A percentile compares a stretch with the other conserved stretches of the same genome.
phyloP scores from a whole-genome alignment of 2,329 filamentous ascomycete genomes.

The Teratosphaeria zuluensis region DNA sequence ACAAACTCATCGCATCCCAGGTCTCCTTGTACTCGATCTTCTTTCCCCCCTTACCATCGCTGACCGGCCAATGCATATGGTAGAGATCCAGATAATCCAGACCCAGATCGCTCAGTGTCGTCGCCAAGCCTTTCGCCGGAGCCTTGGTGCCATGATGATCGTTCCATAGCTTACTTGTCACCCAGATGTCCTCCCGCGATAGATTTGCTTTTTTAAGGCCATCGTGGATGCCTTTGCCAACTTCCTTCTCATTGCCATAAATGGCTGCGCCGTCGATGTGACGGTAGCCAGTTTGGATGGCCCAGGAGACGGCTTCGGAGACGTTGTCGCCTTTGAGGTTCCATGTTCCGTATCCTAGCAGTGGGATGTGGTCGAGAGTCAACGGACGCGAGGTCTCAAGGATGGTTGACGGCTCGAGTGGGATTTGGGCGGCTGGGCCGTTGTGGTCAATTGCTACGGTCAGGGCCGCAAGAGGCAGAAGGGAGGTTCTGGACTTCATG shows the following conservation, averaged over 20 bases:
- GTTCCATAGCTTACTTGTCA: conserved; percentile 32
- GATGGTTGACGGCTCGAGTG: conserved; percentile 10
- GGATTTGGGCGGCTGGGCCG: conserved; percentile 12
- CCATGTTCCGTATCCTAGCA: conserved; percentile 31
- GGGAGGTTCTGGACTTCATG: conserved; percentile 8
- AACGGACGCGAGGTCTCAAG: conserved; percentile 8
- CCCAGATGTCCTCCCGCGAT: conserved; percentile 28
- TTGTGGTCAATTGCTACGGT: conserved; percentile 5
- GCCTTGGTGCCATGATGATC: conserved; percentile 23
- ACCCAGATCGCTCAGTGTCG: conserved; percentile 30
- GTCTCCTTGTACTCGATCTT: conserved; percentile 32
- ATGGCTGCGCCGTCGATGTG: conserved; percentile 43
- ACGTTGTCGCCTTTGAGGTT: conserved; percentile 27
- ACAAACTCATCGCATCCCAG: conserved; percentile 59
- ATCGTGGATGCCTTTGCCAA: conserved; percentile 33
- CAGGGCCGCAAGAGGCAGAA: conserved; percentile 18
- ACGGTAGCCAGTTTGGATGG: conserved; percentile 42
- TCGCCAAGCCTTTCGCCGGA: conserved; percentile 25
- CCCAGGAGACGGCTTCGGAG: conserved; percentile 27
- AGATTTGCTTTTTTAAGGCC: conserved; percentile 25
- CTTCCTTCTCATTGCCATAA: conserved; percentile 36
- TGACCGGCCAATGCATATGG: conserved; percentile 37
- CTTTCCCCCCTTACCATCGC: conserved; percentile 8
- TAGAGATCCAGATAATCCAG: conserved; percentile 36
- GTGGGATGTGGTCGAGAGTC: conserved; percentile 22